These are phyloP conservation scores for Xylaria intraflava DNA, from an alignment of 495 filamentous ascomycete species.

Conservation along the genomic window DNA sequence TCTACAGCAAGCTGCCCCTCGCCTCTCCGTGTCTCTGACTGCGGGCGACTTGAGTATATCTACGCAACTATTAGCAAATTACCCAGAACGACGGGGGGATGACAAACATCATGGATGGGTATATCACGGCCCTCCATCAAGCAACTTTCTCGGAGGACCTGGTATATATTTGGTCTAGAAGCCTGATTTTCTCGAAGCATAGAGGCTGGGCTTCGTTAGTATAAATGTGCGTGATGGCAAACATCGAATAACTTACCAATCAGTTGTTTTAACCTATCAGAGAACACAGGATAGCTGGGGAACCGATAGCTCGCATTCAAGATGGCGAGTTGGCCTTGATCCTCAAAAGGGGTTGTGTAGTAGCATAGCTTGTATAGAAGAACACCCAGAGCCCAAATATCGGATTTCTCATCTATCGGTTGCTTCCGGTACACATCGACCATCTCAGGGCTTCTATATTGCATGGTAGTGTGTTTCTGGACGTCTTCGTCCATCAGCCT, in stretches of 20 bases:
- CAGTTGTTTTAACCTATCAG: constrained; percentile 80
- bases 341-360: constrained; percentile 98
- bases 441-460: constrained; percentile 98
- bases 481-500: constrained; percentile 92
- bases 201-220: constrained; percentile 54
- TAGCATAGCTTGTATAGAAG: constrained; percentile 97
- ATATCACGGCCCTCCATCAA: constrained; percentile 80
- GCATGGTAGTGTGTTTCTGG: constrained; percentile 92
- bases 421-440: constrained; percentile 94
- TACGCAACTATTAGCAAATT: constrained; percentile 29
- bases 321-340: constrained; percentile 96
- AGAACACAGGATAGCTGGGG: constrained; percentile 80
- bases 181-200: constrained; percentile 86
- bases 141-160: constrained; percentile 80
- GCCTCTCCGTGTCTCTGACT: constrained; percentile 27
- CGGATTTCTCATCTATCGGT: constrained; percentile 97
- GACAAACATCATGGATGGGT: constrained; percentile 84
- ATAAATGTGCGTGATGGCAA: constrained; percentile 4
- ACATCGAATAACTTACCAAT: constrained; percentile 58
- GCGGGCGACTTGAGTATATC: constrained; percentile 74
- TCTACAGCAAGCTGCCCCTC: constrained; percentile 15
- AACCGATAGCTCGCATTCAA: constrained; percentile 93
- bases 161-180: constrained; percentile 85
- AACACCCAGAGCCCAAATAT: constrained; percentile 96
- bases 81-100: not conserved